phyloP scores from a whole-genome alignment of 371 early-diverging fungal genomes.

The Rhizopus delemar region DNA sequence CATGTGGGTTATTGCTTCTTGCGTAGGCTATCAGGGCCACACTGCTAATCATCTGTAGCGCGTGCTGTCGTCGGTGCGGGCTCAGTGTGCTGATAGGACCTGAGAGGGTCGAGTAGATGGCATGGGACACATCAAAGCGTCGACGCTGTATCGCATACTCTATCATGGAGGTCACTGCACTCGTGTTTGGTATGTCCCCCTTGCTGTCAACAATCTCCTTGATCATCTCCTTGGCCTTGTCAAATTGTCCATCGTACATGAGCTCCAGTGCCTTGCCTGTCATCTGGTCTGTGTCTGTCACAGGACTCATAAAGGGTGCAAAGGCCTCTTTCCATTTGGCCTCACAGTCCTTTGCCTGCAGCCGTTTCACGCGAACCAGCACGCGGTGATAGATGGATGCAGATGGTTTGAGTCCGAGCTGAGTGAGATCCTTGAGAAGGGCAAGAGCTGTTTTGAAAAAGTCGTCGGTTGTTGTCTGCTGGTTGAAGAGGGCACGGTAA shows the following conservation, averaged over 20 bases:
- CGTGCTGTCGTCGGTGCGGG: background rate
- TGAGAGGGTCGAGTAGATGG: no score
- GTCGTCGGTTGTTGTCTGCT: background rate
- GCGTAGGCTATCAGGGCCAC: background rate
- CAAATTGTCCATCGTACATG: background rate
- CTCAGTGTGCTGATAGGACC: no score
- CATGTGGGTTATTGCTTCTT: background rate
- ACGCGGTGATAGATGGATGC: background rate
- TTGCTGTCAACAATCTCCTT: background rate
- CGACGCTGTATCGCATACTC: background rate
- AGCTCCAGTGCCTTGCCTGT: background rate
- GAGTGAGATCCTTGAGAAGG: background rate
- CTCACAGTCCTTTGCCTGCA: background rate
- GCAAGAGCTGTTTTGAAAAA: background rate
- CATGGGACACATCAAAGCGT: background rate
- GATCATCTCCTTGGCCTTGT: background rate
- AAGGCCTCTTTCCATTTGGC: background rate
- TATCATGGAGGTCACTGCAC: background rate
- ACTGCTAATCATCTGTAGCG: background rate
- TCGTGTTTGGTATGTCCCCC: background rate
- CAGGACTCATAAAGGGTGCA: background rate
- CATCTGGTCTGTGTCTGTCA: background rate
- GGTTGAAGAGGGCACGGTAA: background rate
- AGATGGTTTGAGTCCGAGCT: background rate
- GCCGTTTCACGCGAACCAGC: background rate